Conservation (phyloP, 2,329 filamentous ascomycete genomes). For the Dactylellina drechsleri region DNA sequence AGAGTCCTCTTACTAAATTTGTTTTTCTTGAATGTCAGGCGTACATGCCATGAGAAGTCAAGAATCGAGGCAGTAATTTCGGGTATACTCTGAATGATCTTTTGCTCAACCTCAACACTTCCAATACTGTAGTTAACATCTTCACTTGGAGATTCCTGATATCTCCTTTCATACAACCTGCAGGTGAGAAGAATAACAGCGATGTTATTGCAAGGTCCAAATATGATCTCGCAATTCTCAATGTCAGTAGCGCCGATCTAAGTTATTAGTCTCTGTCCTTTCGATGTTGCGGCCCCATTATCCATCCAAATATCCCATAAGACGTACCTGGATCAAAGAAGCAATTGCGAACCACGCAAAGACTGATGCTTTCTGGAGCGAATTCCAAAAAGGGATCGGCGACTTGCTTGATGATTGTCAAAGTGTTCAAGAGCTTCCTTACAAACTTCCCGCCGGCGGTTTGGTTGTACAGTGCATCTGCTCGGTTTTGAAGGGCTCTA, state of each 20-base stretch:
- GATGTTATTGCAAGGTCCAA: not conserved
- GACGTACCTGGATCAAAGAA: not conserved
- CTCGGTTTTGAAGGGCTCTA: too few species aligned
- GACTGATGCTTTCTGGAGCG: constrained; percentile 1
- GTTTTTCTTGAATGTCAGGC: constrained; percentile 40
- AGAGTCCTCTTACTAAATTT: constrained; percentile 28
- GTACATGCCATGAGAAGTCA: constrained; percentile 25
- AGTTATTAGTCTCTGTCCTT: too few species aligned
- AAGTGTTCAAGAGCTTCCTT: too few species aligned
- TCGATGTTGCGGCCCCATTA: too few species aligned
- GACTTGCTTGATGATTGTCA: not conserved
- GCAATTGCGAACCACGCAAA: not conserved
- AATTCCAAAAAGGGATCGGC: not conserved
- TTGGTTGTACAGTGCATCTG: too few species aligned
- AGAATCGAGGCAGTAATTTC: not conserved
- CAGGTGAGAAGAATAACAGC: not conserved
- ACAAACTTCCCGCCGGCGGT: too few species aligned
- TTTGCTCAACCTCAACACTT: not conserved
- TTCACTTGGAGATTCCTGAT: not conserved
- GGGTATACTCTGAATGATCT: not conserved
- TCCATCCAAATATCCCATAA: not conserved
- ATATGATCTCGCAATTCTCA: constrained; percentile 1
- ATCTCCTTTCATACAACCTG: not conserved
- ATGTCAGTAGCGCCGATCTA: not conserved
- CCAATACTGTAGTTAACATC: not conserved